Conservation (phyloP, 352 stramenopile genomes). For the Pythium monospermum region DNA sequence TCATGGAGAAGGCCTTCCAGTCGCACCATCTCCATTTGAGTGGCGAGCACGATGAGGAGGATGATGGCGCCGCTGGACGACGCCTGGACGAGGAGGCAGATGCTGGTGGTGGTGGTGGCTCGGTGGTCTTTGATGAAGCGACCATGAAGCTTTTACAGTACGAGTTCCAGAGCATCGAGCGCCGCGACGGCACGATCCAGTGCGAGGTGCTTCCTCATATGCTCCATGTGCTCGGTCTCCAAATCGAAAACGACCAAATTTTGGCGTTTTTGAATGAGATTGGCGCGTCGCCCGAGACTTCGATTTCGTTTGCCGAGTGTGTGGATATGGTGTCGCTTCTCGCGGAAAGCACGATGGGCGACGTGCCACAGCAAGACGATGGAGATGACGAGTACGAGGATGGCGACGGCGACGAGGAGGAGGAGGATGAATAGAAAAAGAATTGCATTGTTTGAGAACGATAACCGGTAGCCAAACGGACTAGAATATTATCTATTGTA, state of each 20-base stretch:
- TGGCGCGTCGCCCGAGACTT: conserved; percentile 52
- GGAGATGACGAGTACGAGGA: conserved; percentile 22
- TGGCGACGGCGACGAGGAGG: background rate
- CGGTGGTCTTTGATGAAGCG: conserved; percentile 56
- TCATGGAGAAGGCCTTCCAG: conserved; percentile 44
- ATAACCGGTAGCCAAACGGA: conserved; percentile 1
- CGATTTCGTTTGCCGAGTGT: conserved; percentile 81
- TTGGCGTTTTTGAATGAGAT: conserved; percentile 63
- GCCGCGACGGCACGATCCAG: conserved; percentile 43
- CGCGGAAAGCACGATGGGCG: conserved; percentile 38
- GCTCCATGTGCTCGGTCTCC: conserved; percentile 35
- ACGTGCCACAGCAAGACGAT: conserved; percentile 17
- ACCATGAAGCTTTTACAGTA: conserved; percentile 50
- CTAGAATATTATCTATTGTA: conserved; percentile 3
- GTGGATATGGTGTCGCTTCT: conserved; percentile 82
- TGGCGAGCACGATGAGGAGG: conserved; percentile 6
- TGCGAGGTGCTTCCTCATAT: conserved; percentile 42
- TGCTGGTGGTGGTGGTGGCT: conserved; percentile 1
- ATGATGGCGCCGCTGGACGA: no score
- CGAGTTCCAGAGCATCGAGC: conserved; percentile 44
- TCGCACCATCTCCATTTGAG: conserved; percentile 13
- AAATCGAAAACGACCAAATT: conserved; percentile 38
- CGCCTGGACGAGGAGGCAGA: conserved; percentile 14
- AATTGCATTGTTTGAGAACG: conserved; percentile 2
- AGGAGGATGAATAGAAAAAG: conserved; percentile 15